Conservation (phyloP, 768 basidiomycete genomes). For the Chalciporus sphaerocephalus region DNA sequence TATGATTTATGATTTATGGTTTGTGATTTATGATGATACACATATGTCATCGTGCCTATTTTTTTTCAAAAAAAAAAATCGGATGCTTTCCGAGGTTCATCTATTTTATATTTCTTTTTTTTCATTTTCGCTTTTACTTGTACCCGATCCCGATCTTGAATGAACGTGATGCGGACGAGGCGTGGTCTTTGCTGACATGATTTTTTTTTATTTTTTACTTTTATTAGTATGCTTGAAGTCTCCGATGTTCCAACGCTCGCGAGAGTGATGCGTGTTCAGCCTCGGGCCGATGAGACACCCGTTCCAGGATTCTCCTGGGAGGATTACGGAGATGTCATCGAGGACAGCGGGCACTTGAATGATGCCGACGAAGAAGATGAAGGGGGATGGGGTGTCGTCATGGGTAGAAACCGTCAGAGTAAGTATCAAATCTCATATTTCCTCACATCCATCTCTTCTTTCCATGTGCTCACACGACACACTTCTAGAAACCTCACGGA, state of each 20-base stretch:
- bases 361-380: slow-evolving; percentile 72
- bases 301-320: slow-evolving; percentile 68
- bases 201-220: not conserved
- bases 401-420: slow-evolving; percentile 47
- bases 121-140: not conserved
- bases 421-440: slow-evolving; percentile 22
- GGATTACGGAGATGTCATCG: slow-evolving; percentile 68
- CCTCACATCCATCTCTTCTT: not conserved
- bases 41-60: too few relatives aligned
- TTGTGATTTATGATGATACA: too few relatives aligned
- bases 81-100: not conserved
- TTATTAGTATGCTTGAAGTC: slow-evolving; percentile 56
- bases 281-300: slow-evolving; percentile 52
- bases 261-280: slow-evolving; percentile 68
- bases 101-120: not conserved
- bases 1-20: too few relatives aligned
- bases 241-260: slow-evolving; percentile 51
- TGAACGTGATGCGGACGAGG: not conserved
- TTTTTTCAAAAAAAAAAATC: too few relatives aligned
- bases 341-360: slow-evolving; percentile 37
- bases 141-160: not conserved
- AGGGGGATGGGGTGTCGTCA: slow-evolving; percentile 73
- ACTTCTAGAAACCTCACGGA: slow-evolving; percentile 14
- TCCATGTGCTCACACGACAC: slow-evolving; percentile 1
- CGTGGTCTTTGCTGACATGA: not conserved